Percentiles rank a stretch among this genome's conserved stretches.
phyloP scores from a whole-genome alignment of 495 filamentous ascomycete species.

The Margaritispora aquatica region DNA sequence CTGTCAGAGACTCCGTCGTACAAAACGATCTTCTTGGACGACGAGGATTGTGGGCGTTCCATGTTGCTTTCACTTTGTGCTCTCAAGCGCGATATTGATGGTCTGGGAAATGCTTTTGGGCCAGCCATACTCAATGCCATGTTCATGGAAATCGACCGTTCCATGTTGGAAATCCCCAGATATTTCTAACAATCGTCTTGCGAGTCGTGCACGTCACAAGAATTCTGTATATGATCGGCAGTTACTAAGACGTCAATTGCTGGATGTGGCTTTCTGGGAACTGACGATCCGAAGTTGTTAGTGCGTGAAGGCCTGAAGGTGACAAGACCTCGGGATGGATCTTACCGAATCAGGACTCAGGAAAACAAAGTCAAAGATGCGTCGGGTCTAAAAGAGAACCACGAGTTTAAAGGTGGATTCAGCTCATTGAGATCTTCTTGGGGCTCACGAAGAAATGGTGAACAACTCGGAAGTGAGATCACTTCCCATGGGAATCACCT shows the following conservation, averaged over 20 bases:
- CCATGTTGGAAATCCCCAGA: neutral
- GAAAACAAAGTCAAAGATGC: neutral
- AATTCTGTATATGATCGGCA: slow-evolving; percentile 2
- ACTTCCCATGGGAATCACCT: neutral
- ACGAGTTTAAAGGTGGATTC: neutral
- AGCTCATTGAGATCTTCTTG: neutral
- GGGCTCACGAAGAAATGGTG: neutral
- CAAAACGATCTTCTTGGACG: slow-evolving; percentile 6
- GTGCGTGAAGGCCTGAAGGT: neutral
- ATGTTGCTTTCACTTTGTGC: neutral
- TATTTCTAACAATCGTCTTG: neutral
- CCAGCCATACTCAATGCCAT: slow-evolving; percentile 15
- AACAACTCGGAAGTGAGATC: neutral
- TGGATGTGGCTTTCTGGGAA: neutral
- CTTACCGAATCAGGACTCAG: neutral
- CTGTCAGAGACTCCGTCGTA: slow-evolving; percentile 17
- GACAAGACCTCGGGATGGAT: neutral
- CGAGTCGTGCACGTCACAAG: neutral
- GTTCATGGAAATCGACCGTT: neutral
- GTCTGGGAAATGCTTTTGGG: neutral
- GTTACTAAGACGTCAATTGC: slow-evolving; percentile 12
- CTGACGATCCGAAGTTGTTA: neutral
- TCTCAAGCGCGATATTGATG: neutral
- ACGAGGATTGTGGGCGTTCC: neutral
- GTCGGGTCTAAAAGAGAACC: neutral